Percentiles rank a stretch among this genome's conserved stretches.
Conservation (phyloP, 1,284 basidiomycete genomes). For the Cronartium quercuum region DNA sequence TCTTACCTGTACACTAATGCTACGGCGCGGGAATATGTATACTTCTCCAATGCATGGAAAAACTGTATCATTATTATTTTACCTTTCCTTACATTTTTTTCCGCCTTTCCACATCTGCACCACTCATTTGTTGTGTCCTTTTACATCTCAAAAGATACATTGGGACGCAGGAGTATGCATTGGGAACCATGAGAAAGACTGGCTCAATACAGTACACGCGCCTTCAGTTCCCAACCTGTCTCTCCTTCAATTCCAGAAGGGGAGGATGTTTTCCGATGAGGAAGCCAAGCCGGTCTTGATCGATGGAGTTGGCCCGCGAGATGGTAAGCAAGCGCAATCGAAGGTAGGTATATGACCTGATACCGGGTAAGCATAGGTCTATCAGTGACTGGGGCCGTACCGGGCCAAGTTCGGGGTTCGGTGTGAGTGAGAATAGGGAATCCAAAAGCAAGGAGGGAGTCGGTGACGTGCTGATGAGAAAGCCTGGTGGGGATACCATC, state of each 20-base stretch:
- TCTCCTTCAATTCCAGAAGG: neutral
- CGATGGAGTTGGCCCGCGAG: neutral
- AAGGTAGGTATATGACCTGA: neutral
- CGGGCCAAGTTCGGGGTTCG: neutral
- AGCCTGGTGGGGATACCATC: neutral
- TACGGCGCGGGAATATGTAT: too few relatives aligned
- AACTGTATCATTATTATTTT: too few relatives aligned
- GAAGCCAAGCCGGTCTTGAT: neutral
- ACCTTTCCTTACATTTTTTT: too few relatives aligned
- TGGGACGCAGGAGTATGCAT: too few relatives aligned
- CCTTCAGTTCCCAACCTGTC: neutral
- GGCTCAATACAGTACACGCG: neutral
- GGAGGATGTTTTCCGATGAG: neutral
- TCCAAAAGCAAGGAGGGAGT: neutral
- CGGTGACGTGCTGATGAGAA: neutral
- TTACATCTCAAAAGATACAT: too few relatives aligned
- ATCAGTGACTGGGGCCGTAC: neutral
- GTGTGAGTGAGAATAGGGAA: neutral
- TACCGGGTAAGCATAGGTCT: neutral
- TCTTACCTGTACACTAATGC: too few relatives aligned
- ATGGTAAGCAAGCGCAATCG: neutral
- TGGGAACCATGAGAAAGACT: too few relatives aligned
- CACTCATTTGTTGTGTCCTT: too few relatives aligned
- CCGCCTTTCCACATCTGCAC: too few relatives aligned
- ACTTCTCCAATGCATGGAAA: too few relatives aligned